Evolutionary conservation across 2,329 filamentous ascomycete species (phyloP).

Genomic region (Sclerotinia glacialis): DNA sequence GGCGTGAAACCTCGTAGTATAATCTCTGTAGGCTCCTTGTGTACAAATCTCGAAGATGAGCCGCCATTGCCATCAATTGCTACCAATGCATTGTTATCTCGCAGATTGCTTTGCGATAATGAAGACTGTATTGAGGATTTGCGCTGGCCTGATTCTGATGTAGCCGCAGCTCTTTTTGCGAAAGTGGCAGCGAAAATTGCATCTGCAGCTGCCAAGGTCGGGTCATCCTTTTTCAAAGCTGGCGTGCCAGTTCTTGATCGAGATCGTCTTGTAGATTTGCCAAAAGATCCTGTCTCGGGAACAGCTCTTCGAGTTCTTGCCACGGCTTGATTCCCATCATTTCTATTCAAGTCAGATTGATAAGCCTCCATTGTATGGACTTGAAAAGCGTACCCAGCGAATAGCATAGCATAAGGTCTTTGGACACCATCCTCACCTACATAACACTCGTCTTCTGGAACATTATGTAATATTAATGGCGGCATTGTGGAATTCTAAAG

Average conservation of each 20-base stretch:
- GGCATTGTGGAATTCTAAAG: conserved; percentile 47
- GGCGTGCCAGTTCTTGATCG: conserved; percentile 59
- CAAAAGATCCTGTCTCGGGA: conserved; percentile 64
- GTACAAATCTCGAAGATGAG: conserved; percentile 33
- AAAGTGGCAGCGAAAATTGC: conserved; percentile 60
- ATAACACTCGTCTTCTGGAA: conserved; percentile 66
- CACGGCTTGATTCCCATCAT: conserved; percentile 50
- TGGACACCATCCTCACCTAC: conserved; percentile 63
- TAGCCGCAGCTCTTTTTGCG: conserved; percentile 42
- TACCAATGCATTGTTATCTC: conserved; percentile 39
- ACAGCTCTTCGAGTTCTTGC: conserved; percentile 52
- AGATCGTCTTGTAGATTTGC: conserved; percentile 63
- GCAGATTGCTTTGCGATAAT: conserved; percentile 39
- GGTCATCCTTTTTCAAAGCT: conserved; percentile 53
- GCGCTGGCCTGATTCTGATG: conserved; percentile 38
- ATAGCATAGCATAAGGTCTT: conserved; percentile 65
- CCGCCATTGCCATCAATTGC: conserved; percentile 34
- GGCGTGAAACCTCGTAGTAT: conserved; percentile 77
- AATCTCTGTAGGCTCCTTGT: conserved; percentile 68
- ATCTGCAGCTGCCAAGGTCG: conserved; percentile 60
- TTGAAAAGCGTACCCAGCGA: conserved; percentile 53
- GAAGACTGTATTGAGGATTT: conserved; percentile 36
- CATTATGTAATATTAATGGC: conserved; percentile 65
- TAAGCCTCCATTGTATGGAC: conserved; percentile 15
- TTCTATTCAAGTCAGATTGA: conserved; percentile 42